Evolutionary conservation across 2,329 filamentous ascomycete genomes (phyloP).

Genomic region (Fonsecaea multimorphosa): DNA sequence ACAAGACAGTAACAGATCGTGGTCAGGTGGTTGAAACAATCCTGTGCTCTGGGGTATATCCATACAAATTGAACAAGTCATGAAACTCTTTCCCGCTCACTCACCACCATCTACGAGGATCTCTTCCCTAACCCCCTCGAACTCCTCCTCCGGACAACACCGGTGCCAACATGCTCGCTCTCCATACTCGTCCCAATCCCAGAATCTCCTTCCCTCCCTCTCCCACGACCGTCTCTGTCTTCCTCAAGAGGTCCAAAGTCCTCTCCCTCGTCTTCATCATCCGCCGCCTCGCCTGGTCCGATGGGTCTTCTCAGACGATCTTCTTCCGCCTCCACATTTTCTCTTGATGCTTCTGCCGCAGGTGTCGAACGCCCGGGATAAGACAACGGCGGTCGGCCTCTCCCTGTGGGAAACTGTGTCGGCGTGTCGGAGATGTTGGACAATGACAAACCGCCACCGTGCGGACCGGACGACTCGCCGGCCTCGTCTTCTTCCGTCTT

Average conservation of each 20-base stretch:
- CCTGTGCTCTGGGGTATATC: background rate
- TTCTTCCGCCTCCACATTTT: slow-evolving; percentile 14
- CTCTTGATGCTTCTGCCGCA: slow-evolving; percentile 13
- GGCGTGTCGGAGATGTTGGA: slow-evolving; percentile 26
- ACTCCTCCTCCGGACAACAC: slow-evolving; percentile 31
- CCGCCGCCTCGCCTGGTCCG: slow-evolving; percentile 32
- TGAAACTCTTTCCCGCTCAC: background rate
- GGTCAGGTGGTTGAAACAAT: background rate
- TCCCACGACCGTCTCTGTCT: slow-evolving; percentile 20
- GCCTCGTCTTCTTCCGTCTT: slow-evolving; percentile 42
- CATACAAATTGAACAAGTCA: background rate
- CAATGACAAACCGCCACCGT: slow-evolving; percentile 16
- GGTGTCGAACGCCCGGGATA: slow-evolving; percentile 36
- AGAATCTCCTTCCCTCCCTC: slow-evolving; percentile 49
- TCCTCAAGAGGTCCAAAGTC: slow-evolving; percentile 40
- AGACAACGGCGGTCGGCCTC: slow-evolving; percentile 32
- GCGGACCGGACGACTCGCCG: slow-evolving; percentile 16
- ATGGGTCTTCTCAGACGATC: slow-evolving; percentile 20
- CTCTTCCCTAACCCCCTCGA: slow-evolving; percentile 20
- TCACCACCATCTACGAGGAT: background rate
- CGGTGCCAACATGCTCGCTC: slow-evolving; percentile 32
- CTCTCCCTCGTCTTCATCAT: slow-evolving; percentile 40
- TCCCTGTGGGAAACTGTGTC: slow-evolving; percentile 26
- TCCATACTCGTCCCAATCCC: slow-evolving; percentile 62
- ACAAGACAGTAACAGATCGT: background rate